phyloP scores from a whole-genome alignment of 805 yeast species.

The Vanderwaltozyma polyspora region DNA sequence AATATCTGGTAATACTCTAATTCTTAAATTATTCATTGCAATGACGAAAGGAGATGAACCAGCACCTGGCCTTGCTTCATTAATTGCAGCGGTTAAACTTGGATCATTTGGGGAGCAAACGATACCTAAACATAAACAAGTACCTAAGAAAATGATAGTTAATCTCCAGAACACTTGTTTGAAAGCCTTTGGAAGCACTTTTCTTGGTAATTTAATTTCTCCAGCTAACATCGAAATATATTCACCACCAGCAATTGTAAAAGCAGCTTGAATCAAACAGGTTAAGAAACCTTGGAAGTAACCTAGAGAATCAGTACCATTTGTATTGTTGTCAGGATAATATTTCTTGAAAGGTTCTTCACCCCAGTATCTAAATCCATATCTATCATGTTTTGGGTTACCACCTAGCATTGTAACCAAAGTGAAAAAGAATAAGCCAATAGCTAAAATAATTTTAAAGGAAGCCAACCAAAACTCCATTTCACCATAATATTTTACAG shows the following conservation, averaged over 20 bases:
- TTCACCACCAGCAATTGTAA: conserved; percentile 81
- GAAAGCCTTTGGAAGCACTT: conserved; percentile 66
- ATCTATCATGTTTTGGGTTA: conserved; percentile 57
- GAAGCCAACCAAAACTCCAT: conserved; percentile 70
- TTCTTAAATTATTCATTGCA: conserved; percentile 62
- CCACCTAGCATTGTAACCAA: conserved; percentile 82
- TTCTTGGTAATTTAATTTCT: conserved; percentile 62
- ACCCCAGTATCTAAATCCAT: conserved; percentile 48
- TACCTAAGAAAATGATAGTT: conserved; percentile 56
- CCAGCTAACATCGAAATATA: conserved; percentile 79
- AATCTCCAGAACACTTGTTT: conserved; percentile 63
- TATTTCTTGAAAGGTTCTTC: conserved; percentile 48
- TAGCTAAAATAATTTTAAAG: conserved; percentile 59
- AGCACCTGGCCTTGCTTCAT: conserved; percentile 59
- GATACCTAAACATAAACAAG: conserved; percentile 69
- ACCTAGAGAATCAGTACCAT: conserved; percentile 30
- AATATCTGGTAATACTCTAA: conserved; percentile 58
- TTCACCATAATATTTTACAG: conserved; percentile 71
- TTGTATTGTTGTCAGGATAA: conserved; percentile 35
- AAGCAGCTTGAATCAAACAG: conserved; percentile 60
- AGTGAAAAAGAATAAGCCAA: conserved; percentile 67
- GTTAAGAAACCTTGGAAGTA: conserved; percentile 62
- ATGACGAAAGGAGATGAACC: conserved; percentile 74
- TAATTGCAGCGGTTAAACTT: conserved; percentile 43
- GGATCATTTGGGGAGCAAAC: conserved; percentile 64